Conservation (phyloP, 2,329 filamentous ascomycete genomes). For the Xylariaceae sp. region DNA sequence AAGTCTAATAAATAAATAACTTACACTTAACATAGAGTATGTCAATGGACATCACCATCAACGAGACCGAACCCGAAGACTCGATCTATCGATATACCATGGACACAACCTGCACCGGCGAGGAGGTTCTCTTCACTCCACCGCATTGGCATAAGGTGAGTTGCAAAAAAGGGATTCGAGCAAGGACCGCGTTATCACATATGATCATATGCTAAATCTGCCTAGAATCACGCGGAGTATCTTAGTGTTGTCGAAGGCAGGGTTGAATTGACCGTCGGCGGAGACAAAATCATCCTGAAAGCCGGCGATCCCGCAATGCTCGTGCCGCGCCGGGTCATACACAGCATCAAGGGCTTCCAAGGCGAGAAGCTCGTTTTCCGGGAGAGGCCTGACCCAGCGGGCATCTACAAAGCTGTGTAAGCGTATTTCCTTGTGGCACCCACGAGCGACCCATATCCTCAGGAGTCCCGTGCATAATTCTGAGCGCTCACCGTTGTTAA, state of each 20-base stretch:
- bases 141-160: constrained; percentile 33
- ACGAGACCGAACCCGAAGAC: constrained; percentile 28
- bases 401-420: constrained; percentile 28
- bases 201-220: background rate
- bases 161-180: background rate
- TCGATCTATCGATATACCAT: constrained; percentile 29
- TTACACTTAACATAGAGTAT: no score
- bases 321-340: constrained; percentile 21
- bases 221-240: constrained; percentile 28
- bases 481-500: no score
- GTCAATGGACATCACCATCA: constrained; percentile 23
- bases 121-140: constrained; percentile 22
- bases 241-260: constrained; percentile 27
- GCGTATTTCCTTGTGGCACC: no score
- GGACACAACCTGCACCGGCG: constrained; percentile 25
- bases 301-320: constrained; percentile 25
- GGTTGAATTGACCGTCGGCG: constrained; percentile 22
- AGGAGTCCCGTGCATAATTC: background rate
- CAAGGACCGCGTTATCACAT: background rate
- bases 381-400: constrained; percentile 27
- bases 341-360: constrained; percentile 24
- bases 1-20: no score
- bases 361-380: constrained; percentile 24
- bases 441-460: no score
- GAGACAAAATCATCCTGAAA: constrained; percentile 23